Base-by-base conservation (phyloP, 805 yeast species). In the Schwanniomyces vanrijiae region DNA sequence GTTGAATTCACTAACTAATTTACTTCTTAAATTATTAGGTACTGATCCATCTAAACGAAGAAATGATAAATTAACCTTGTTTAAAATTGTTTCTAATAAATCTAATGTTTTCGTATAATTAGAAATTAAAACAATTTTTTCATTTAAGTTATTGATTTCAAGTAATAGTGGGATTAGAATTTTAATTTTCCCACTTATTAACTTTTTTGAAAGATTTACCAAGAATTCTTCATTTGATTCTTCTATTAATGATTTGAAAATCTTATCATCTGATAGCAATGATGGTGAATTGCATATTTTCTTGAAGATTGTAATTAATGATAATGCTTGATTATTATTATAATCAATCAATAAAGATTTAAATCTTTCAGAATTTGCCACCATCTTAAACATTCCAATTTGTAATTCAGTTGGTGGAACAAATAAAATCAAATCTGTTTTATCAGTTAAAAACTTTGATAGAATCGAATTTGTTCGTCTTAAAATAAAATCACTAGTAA, bases 101-200 rank as follows among this genome's bases (percentile, higher is more conserved):
- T 92, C 96, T 28, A 92, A 72, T 0, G 96, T 90, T 56, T 88
- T 86, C 0, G 97, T 92, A 52, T 83, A 91, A 52, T 92, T 90
- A 0, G 97, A 90, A 0, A 91, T 87, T 21, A 92, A 65, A 1
- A 92, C 97, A 2, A 86, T 81, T 60, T 91, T 92, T 58, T 92
- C 97, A 5, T 64, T 55, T 3, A 58, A 53, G 2, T 56, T 48
- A 22, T 63, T 61, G 2, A 89, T 73, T 38, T 78, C 77, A 1
- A 70, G 61, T 4, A 94, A 53, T 8, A 91, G 61, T 2, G 79
- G 75, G 28, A 82, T 73, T 5, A 92, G 65, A 0, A 86, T 71
- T 37, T 70, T 68, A 21, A 90, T 68, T 60, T 92, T 92, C 2
- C 96, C 96, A 49, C 84, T 70, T 0, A 61, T 26, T 5, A 38